Conservation (phyloP, 768 basidiomycete genomes). For the Kwoniella heveanensis region DNA sequence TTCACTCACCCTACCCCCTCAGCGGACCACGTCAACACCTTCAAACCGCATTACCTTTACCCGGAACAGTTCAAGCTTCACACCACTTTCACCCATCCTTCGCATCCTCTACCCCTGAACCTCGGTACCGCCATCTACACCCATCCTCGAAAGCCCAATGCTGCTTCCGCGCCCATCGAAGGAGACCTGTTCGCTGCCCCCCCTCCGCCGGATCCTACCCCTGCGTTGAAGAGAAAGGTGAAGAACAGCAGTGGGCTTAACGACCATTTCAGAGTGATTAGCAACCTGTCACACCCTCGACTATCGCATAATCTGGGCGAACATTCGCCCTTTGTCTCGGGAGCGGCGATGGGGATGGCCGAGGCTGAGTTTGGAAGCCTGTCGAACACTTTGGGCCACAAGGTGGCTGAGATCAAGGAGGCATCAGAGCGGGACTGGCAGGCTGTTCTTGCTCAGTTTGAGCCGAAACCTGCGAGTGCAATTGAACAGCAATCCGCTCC, state of each 20-base stretch:
- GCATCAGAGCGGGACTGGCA: conserved; percentile 68
- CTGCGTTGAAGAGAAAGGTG: not conserved
- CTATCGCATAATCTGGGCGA: conserved; percentile 28
- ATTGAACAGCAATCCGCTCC: not conserved
- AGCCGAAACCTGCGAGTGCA: not conserved
- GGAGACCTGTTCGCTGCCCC: conserved; percentile 12
- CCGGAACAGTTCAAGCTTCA: conserved; percentile 41
- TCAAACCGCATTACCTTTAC: conserved; percentile 35
- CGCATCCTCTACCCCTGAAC: conserved; percentile 40
- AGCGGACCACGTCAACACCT: conserved; percentile 14
- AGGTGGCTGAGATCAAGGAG: conserved; percentile 15
- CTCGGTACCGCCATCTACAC: conserved; percentile 29
- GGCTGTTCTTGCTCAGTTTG: conserved; percentile 64
- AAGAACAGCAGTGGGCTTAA: conserved; percentile 2
- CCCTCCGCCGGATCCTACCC: conserved; percentile 12
- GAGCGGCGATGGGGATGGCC: conserved; percentile 2
- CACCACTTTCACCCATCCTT: conserved; percentile 37
- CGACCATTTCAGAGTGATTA: conserved; percentile 25
- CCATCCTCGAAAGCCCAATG: conserved; percentile 7
- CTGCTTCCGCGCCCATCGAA: not conserved
- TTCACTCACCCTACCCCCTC: conserved; percentile 18
- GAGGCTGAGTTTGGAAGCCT: conserved; percentile 2
- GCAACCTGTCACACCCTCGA: conserved; percentile 25
- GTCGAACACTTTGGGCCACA: not conserved
- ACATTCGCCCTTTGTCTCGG: not conserved